Conservation (phyloP, 805 yeast genomes). For the Tetrapisispora fleetii region DNA sequence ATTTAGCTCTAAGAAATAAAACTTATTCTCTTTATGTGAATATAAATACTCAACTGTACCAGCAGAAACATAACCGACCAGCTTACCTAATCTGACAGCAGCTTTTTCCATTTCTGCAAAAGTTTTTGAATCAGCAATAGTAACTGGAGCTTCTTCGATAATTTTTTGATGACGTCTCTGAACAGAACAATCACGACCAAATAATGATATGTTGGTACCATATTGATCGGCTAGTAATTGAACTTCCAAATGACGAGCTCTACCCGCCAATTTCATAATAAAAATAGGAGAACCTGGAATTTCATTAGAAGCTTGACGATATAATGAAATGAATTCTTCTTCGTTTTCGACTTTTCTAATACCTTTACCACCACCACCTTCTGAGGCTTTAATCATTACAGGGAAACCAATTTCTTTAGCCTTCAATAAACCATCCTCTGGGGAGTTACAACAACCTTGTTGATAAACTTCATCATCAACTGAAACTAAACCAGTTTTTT, state of each 20-base stretch:
- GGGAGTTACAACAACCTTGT: constrained; percentile 76
- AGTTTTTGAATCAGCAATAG: constrained; percentile 79
- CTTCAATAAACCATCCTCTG: constrained; percentile 81
- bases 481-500: constrained; percentile 67
- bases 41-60: constrained; percentile 98
- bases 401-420: constrained; percentile 93
- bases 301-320: constrained; percentile 92
- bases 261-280: constrained; percentile 94
- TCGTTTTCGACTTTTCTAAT: constrained; percentile 89
- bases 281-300: constrained; percentile 98
- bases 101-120: constrained; percentile 91
- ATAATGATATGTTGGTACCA: constrained; percentile 92
- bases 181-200: constrained; percentile 98
- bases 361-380: constrained; percentile 99
- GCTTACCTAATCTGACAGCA: constrained; percentile 91
- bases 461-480: constrained; percentile 77
- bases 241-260: constrained; percentile 96
- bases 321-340: constrained; percentile 63
- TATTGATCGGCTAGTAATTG: constrained; percentile 97
- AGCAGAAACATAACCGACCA: constrained; percentile 97
- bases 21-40: constrained; percentile 87
- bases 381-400: constrained; percentile 97
- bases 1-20: constrained; percentile 91
- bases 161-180: constrained; percentile 99
- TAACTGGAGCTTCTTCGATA: constrained; percentile 98